These are phyloP conservation scores for Candida dajiaensis DNA, from an alignment of 805 yeast genomes.

Conservation along the genomic window DNA sequence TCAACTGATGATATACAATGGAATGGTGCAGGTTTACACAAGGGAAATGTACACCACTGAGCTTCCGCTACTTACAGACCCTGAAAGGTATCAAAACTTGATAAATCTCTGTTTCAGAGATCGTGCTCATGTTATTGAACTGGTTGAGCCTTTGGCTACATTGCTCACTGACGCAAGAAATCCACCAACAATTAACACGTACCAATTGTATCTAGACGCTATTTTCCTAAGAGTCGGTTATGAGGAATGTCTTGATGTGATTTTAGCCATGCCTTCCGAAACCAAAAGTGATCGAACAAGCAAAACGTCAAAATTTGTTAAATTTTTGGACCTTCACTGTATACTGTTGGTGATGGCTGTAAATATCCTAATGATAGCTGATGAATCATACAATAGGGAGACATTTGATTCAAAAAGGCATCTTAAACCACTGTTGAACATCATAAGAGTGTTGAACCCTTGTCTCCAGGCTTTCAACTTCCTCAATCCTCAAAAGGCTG, in stretches of 20 bases:
- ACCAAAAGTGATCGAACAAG: slow-evolving; percentile 1
- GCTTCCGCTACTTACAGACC: not conserved
- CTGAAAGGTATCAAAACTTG: not conserved
- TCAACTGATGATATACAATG: slow-evolving; percentile 2
- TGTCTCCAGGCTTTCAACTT: slow-evolving; percentile 1
- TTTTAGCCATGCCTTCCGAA: slow-evolving; percentile 1
- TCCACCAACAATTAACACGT: not conserved
- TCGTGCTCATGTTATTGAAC: slow-evolving; percentile 1
- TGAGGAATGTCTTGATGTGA: not conserved
- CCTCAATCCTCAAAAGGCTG: slow-evolving; percentile 2
- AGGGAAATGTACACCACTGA: slow-evolving; percentile 1
- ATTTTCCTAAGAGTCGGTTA: not conserved
- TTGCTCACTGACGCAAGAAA: slow-evolving; percentile 3
- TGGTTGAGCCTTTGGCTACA: not conserved
- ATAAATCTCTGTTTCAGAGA: slow-evolving; percentile 1
- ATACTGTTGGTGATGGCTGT: slow-evolving; percentile 2
- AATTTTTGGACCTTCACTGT: slow-evolving; percentile 2
- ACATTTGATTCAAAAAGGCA: not conserved
- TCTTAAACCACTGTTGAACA: not conserved
- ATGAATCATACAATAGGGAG: not conserved
- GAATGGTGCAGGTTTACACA: not conserved
- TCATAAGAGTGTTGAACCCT: not conserved
- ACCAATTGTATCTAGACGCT: not conserved
- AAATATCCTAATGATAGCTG: slow-evolving; percentile 2
- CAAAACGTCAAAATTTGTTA: slow-evolving; percentile 1